Evolutionary conservation across 1,284 basidiomycete species (phyloP), one percentile per base, ranked within the genome.

Genomic region (Naganishia albida): DNA sequence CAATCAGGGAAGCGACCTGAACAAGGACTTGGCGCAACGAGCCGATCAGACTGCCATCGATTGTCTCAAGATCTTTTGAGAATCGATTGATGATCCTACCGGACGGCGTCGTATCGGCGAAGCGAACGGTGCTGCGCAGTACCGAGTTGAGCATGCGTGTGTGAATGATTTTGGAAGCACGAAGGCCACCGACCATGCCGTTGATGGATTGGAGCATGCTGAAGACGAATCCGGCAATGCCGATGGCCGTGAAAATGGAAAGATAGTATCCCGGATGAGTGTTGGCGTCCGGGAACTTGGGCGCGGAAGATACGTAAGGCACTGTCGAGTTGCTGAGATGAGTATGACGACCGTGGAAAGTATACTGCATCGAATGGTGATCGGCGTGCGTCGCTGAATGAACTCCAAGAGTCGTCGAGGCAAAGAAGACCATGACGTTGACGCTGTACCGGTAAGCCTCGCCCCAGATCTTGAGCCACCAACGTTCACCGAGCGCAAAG

Each of bases 1-100:
- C 85, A 44, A 88, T 81, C 75, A 93, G 88, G 34, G 83, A 84
- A 0, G 88, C 89, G 40, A 91, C 77, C 1, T 88, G 87, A 0
- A 83, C 82, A 69, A 90, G 88, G 55, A 91, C 88, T 4, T 85
- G 82, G 68, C 88, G 85, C 28, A 92, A 77, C 0, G 88, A 87
- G 10, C 82, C 78, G 8, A 86, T 86, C n/a, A 92, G 78, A 0
- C 85, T 85, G 0, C 82, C 81, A 73, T 92, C 90, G 53, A 92
- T 86, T 0, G 87, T 89, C 74, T 90, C 88, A 48, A 91, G 84
- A 73, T 93, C 90, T 80, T 86, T 82, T 1, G 88, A 88, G 78
- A 91, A 91, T 26, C 89, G 84, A 34, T 59, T 49, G 23, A 51
- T 50, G 18, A 65, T 56, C 28, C 51, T 46, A 12, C 55, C 78